Percentiles rank a stretch among this genome's conserved stretches.
These are phyloP conservation scores for Gossypium arboreum DNA, from an alignment of 345 rosid species.

Conservation along the genomic window DNA sequence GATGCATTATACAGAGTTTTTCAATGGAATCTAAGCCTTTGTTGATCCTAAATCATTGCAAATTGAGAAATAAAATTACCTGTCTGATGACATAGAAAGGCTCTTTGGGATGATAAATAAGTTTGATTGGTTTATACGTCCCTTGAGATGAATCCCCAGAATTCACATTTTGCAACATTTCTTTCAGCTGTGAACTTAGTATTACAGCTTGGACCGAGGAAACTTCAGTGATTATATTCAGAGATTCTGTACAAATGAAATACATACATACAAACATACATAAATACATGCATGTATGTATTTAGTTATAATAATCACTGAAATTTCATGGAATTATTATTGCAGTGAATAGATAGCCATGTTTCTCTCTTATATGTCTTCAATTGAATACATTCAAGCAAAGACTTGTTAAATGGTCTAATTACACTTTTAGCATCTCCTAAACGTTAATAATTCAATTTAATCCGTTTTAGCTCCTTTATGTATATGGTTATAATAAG, in stretches of 20 bases:
- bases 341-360: slow-evolving; percentile 9
- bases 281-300: too few species aligned
- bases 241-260: slow-evolving; percentile 27
- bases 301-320: too few species aligned
- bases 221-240: slow-evolving; percentile 53
- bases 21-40: too few species aligned
- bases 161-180: slow-evolving; percentile 48
- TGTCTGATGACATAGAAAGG: slow-evolving; percentile 78
- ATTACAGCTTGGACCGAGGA: slow-evolving; percentile 69
- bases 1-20: too few species aligned
- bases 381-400: neutral
- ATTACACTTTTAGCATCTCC: too few species aligned
- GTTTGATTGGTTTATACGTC: slow-evolving; percentile 52
- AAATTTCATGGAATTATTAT: too few species aligned
- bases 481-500: too few species aligned
- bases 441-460: too few species aligned
- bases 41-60: too few species aligned
- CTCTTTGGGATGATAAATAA: slow-evolving; percentile 63
- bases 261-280: too few species aligned
- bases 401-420: neutral
- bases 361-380: neutral
- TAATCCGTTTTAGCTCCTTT: too few species aligned
- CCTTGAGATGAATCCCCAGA: slow-evolving; percentile 41
- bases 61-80: slow-evolving; percentile 34
- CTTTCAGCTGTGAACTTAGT: slow-evolving; percentile 70